Conservation (phyloP, 495 filamentous ascomycete species). For the Lasiosphaeriaceae sp. region DNA sequence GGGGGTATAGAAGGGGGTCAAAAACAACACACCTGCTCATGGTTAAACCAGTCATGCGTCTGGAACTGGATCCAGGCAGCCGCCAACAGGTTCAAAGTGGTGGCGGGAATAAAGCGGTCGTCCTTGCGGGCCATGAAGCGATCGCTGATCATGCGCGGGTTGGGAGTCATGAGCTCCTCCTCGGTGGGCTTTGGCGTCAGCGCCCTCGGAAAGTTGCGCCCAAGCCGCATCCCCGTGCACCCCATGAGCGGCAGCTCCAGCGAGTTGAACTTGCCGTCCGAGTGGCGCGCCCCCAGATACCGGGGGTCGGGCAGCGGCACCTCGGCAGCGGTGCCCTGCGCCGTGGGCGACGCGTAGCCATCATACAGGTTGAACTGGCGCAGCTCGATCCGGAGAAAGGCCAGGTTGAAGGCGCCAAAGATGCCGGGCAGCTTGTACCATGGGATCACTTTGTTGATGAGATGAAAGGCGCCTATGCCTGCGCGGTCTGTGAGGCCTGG, state of each 20-base stretch:
- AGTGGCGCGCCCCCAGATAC: conserved; percentile 31
- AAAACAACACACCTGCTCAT: conserved; percentile 16
- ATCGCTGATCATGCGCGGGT: conserved; percentile 35
- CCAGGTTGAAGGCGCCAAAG: conserved; percentile 35
- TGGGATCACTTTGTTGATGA: conserved; percentile 31
- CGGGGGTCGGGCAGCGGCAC: conserved; percentile 23
- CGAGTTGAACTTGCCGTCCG: conserved; percentile 41
- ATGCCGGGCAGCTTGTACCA: conserved; percentile 39
- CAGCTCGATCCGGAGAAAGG: conserved; percentile 37
- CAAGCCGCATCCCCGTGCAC: conserved; percentile 40
- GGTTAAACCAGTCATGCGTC: conserved; percentile 39
- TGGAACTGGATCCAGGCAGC: conserved; percentile 49
- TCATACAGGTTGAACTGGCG: conserved; percentile 39
- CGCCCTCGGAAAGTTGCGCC: conserved; percentile 35
- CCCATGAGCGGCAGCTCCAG: conserved; percentile 38
- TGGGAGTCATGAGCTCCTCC: conserved; percentile 39
- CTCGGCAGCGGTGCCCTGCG: conserved; percentile 24
- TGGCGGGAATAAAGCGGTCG: conserved; percentile 36
- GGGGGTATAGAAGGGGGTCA: no score
- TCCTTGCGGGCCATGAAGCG: conserved; percentile 30
- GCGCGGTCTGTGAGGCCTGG: conserved; percentile 20
- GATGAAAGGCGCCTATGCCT: conserved; percentile 28
- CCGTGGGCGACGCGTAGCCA: conserved; percentile 25
- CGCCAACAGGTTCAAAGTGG: conserved; percentile 40
- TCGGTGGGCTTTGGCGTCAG: conserved; percentile 27